Evolutionary conservation across 805 yeast genomes (phyloP).

Genomic region (Candida succiphila): DNA sequence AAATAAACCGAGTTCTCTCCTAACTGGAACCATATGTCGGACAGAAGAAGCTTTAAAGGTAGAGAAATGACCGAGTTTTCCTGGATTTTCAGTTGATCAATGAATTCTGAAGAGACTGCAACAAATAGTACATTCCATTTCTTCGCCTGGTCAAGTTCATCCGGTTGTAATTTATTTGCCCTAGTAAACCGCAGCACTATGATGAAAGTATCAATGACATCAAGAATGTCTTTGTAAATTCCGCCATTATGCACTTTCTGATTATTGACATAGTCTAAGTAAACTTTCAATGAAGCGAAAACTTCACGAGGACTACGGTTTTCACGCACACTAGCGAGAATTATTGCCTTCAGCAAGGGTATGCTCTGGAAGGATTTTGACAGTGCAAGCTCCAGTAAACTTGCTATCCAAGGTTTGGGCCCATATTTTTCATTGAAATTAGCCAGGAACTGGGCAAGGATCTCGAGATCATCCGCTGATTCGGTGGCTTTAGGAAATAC

Average conservation of each 20-base stretch:
- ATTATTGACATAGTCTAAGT: slow-evolving; percentile 28
- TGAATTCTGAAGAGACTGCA: background rate
- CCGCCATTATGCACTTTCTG: slow-evolving; percentile 24
- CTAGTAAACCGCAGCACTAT: slow-evolving; percentile 9
- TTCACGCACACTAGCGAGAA: slow-evolving; percentile 16
- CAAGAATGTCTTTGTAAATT: slow-evolving; percentile 26
- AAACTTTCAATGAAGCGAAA: slow-evolving; percentile 28
- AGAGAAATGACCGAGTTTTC: background rate
- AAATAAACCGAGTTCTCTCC: background rate
- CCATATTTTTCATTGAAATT: slow-evolving; percentile 6
- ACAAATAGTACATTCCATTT: slow-evolving; percentile 10
- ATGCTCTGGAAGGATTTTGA: slow-evolving; percentile 37
- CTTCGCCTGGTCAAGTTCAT: slow-evolving; percentile 8
- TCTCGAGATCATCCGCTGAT: slow-evolving; percentile 20
- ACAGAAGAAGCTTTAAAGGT: background rate
- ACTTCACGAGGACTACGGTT: slow-evolving; percentile 12
- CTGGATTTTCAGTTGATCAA: background rate
- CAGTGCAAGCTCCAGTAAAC: slow-evolving; percentile 23
- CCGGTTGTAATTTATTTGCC: slow-evolving; percentile 2
- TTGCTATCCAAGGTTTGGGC: slow-evolving; percentile 11
- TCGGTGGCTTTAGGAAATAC: slow-evolving; percentile 36
- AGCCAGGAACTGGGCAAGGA: slow-evolving; percentile 11
- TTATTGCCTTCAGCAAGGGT: slow-evolving; percentile 25
- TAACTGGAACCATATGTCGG: background rate
- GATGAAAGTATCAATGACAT: slow-evolving; percentile 13